Evolutionary conservation across 345 rosid genomes (phyloP), one percentile per base, ranked within the genome.

Genomic region (Eucalyptus sideroxylon): DNA sequence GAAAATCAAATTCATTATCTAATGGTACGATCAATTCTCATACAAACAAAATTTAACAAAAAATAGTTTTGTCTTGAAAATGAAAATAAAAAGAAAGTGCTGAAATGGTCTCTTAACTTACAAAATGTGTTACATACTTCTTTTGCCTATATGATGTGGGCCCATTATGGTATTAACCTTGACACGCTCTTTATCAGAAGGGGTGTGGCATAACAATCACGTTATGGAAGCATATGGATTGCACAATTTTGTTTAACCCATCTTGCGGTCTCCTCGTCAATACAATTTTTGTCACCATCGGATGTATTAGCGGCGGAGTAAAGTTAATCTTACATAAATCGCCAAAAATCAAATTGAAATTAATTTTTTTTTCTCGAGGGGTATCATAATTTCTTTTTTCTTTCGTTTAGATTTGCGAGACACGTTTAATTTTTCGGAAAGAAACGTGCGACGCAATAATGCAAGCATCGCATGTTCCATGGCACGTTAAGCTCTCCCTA

Each of bases 131-230:
- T 0, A 53, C 56, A 3, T 8, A 53, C 27, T 12, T 62, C 4
- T 27, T 62, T 60, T 62, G 6, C 0, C 8, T 6, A 0, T 62
- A 27, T 62, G 5, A 27, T 13, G 2, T 14, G 16, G n/a, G 34
- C 17, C 5, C 69, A 27, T 62, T 27, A 62, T 13, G 31, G 69
- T 27, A 27, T 62, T 27, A 27, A 1, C 2, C 5, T 62, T 4
- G 16, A 27, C 16, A 30, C 6, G 4, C 69, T 27, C 34, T 27
- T 4, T 62, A 62, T 27, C 0, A 13, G 0, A 27, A 62, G 3
- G 69, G 5, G 0, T 0, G 69, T 12, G 69, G 34, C 34, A 27
- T 62, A 14, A 30, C 5, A 12, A 8, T 62, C 69, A 62, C 34
- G 15, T 6, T 62, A 27, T 27, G 69, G 9, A 62, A 62, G 34